Conservation (phyloP, 208 protist genomes). For the Trypanosoma caninum region DNA sequence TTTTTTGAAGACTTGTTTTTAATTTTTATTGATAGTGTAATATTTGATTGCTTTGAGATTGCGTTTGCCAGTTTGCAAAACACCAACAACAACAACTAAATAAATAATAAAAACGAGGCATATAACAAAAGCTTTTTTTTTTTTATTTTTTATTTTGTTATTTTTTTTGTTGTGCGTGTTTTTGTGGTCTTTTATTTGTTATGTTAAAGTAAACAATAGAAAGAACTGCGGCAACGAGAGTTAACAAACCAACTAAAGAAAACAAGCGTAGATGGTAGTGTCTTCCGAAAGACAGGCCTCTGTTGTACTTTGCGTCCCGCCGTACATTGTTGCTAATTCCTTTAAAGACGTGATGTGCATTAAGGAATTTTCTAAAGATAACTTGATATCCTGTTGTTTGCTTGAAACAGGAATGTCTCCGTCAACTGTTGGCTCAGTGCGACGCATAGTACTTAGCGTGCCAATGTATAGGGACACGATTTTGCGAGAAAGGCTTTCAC, state of each 20-base stretch:
- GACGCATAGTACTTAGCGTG: conserved; percentile 33
- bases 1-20: too few species aligned
- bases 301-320: conserved; percentile 38
- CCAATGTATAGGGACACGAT: conserved; percentile 28
- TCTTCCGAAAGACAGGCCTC: conserved; percentile 22
- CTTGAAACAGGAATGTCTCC: conserved; percentile 31
- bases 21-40: neutral
- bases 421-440: conserved; percentile 22
- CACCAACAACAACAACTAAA: too few species aligned
- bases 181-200: too few species aligned
- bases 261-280: conserved; percentile 10
- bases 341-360: conserved; percentile 36
- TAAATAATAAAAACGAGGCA: too few species aligned
- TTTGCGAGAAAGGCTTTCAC: conserved; percentile 36
- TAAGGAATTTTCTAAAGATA: conserved; percentile 29
- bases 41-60: too few species aligned
- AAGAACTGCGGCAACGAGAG: too few species aligned
- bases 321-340: conserved; percentile 19
- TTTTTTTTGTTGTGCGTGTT: neutral
- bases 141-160: conserved; percentile 11
- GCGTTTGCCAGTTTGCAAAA: too few species aligned
- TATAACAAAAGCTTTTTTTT: too few species aligned
- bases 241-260: too few species aligned
- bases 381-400: conserved; percentile 37
- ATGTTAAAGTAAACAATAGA: too few species aligned